Conservation (phyloP, 495 filamentous ascomycete genomes). For the Glonium stellatum region DNA sequence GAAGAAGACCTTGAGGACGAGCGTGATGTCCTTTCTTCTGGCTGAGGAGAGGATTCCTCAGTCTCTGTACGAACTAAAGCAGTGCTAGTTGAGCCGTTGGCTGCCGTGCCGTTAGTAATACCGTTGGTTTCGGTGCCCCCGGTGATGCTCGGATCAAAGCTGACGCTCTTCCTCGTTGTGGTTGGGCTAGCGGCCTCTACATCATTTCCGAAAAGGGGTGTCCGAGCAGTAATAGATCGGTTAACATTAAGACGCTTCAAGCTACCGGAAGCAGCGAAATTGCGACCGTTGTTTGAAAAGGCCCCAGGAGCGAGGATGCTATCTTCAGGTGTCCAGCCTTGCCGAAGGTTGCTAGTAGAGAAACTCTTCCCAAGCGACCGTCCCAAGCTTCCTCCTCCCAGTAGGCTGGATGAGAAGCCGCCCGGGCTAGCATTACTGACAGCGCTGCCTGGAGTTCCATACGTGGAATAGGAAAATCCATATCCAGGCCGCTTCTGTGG, state of each 20-base stretch:
- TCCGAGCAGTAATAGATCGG: slow-evolving; percentile 64
- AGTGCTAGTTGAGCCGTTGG: slow-evolving; percentile 33
- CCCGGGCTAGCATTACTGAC: slow-evolving; percentile 62
- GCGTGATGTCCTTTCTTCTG: slow-evolving; percentile 51
- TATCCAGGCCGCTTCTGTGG: slow-evolving; percentile 68
- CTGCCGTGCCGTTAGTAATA: slow-evolving; percentile 10
- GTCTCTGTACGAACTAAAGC: slow-evolving; percentile 38
- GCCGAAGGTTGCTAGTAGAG: slow-evolving; percentile 62
- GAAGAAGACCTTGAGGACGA: slow-evolving; percentile 41
- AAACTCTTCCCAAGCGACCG: slow-evolving; percentile 55
- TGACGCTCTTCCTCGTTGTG: slow-evolving; percentile 73
- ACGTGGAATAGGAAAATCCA: slow-evolving; percentile 84
- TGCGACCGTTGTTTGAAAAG: slow-evolving; percentile 63
- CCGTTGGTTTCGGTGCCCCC: slow-evolving; percentile 38
- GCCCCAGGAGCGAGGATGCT: slow-evolving; percentile 83
- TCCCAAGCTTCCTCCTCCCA: slow-evolving; percentile 53
- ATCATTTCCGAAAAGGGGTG: slow-evolving; percentile 39
- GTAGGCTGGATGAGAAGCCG: slow-evolving; percentile 55
- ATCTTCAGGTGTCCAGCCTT: slow-evolving; percentile 57
- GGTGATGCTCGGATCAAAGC: slow-evolving; percentile 62
- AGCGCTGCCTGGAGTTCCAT: slow-evolving; percentile 70
- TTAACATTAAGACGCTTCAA: slow-evolving; percentile 89
- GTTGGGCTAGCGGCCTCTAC: slow-evolving; percentile 34
- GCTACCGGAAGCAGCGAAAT: slow-evolving; percentile 52
- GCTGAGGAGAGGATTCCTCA: slow-evolving; percentile 47